Base-by-base conservation (phyloP, 2,329 filamentous ascomycete genomes). In the Fonsecaea nubica region DNA sequence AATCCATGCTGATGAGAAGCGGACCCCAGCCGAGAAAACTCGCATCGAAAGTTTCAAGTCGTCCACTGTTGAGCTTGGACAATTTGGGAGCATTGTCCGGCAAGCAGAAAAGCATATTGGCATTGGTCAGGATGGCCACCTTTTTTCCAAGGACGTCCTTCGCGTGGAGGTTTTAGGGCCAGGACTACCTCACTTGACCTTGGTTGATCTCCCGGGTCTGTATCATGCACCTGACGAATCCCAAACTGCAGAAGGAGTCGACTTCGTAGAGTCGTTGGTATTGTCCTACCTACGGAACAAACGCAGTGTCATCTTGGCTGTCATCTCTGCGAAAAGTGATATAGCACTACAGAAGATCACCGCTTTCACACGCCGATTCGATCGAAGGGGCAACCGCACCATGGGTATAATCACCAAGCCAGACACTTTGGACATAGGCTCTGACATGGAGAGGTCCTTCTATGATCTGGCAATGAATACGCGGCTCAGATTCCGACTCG, bases 261-360 rank as follows among this genome's bases (percentile, higher is more conserved):
- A 80, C 68, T 82, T 84, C 1, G 85, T 87, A 56, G 81, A 85
- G 45, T 69, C 79, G 0, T 76, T 88, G 4, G 77, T 77, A 0
- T 63, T 75, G 38, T 68, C 65, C 3, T 84, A 84, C 57, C 81
- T 84, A 64, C 69, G 71, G 7, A 76, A 81, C 32, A 72, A 76
- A 4, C 74, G 79, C 32, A 83, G 79, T 36, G 81, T 85, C 40
- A 81, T 82, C 35, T 74, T 85, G 2, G 80, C 82, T 0, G 80
- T 84, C 0, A 70, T 84, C 2, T 79, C 78, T 2, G 81, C 80
- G 0, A 77, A 77, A 13, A 80, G 78, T 52, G 79, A 82, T 56
- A 72, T 75, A 57, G 76, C 77, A 0, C 79, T 80, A 58, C 80
- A 84, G 59, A 73, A 71, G 0, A 77, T 83, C 8, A 63, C 83